A percentile compares a stretch with the other conserved stretches of the same genome.
phyloP scores from a whole-genome alignment of 169 alveolate species.

The Perkinsus chesapeaki region DNA sequence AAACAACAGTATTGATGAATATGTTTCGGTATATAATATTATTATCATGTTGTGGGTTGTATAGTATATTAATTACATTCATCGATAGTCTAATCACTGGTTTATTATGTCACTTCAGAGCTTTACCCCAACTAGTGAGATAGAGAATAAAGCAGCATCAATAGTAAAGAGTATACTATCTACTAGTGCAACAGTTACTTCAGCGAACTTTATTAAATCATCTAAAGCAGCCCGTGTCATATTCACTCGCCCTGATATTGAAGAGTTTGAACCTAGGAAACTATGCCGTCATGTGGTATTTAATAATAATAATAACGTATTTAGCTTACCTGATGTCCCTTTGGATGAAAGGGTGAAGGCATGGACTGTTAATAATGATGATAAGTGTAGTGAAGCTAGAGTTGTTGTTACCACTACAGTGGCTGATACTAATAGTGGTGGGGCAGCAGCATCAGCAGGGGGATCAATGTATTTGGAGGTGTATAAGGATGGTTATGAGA shows the following conservation, averaged over 20 bases:
- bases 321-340: background rate
- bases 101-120: background rate
- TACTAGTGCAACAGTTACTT: background rate
- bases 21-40: background rate
- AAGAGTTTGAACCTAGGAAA: background rate
- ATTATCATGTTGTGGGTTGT: background rate
- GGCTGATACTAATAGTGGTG: background rate
- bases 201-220: background rate
- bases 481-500: background rate
- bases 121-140: background rate
- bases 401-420: background rate
- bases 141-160: background rate
- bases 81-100: background rate
- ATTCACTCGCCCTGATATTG: background rate
- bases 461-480: background rate
- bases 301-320: background rate
- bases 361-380: background rate
- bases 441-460: background rate
- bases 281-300: background rate
- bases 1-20: background rate
- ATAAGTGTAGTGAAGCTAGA: background rate
- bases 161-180: background rate
- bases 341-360: background rate
- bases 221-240: background rate
- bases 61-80: background rate